Conservation (phyloP, 192 early-diverging fungal species). For the Backusella luteola region DNA sequence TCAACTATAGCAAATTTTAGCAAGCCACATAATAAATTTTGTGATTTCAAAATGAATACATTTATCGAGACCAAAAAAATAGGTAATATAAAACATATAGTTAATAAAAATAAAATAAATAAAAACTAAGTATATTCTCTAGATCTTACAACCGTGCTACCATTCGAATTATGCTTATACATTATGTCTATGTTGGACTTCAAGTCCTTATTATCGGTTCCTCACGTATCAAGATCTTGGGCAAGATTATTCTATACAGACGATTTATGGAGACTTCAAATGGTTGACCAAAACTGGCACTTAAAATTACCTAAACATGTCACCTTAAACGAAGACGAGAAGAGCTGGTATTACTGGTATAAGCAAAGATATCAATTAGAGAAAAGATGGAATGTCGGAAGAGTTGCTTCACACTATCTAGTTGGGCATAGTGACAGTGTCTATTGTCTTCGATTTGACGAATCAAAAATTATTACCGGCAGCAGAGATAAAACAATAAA, state of each 20-base stretch:
- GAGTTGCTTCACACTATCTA: constrained; percentile 55
- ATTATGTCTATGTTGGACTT: constrained; percentile 14
- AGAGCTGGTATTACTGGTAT: constrained; percentile 70
- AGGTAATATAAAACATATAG: background rate
- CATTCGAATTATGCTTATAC: constrained; percentile 11
- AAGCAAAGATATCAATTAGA: constrained; percentile 68
- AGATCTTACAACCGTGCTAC: constrained; percentile 10
- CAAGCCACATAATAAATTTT: background rate
- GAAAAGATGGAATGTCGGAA: constrained; percentile 52
- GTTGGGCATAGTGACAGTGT: constrained; percentile 83
- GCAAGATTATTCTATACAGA: background rate
- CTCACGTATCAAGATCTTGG: constrained; percentile 13
- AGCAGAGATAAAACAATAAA: constrained; percentile 79
- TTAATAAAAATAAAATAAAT: background rate
- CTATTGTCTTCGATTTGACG: constrained; percentile 91
- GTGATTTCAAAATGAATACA: background rate
- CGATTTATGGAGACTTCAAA: constrained; percentile 13
- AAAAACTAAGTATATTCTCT: background rate
- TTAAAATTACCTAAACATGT: background rate
- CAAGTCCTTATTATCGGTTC: background rate
- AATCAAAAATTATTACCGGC: constrained; percentile 76
- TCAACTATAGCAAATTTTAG: background rate
- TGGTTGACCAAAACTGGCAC: constrained; percentile 2
- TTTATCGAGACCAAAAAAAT: background rate
- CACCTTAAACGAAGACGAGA: constrained; percentile 6